Conservation (phyloP, 371 early-diverging fungal genomes). For the Batkoa obscura region DNA sequence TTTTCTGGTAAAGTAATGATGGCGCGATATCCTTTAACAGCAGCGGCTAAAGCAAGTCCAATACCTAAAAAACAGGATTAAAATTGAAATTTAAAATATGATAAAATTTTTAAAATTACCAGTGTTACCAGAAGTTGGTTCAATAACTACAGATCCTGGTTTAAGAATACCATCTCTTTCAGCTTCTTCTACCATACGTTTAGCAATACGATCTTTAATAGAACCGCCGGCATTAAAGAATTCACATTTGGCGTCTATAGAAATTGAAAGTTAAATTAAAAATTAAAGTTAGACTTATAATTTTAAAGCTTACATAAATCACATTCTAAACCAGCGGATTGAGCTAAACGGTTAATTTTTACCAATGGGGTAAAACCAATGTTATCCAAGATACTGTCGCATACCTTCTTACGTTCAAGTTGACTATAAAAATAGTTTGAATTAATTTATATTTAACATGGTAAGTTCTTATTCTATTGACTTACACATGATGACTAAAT, state of each 20-base stretch:
- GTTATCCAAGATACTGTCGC: slow-evolving; percentile 67
- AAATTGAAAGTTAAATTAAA: slow-evolving; percentile 3
- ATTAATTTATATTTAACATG: not conserved
- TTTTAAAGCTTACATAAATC: slow-evolving; percentile 56
- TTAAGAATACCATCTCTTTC: slow-evolving; percentile 74
- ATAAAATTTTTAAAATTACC: slow-evolving; percentile 19
- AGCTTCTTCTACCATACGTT: slow-evolving; percentile 87
- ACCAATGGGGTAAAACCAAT: slow-evolving; percentile 93
- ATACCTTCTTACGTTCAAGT: slow-evolving; percentile 38
- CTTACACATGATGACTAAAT: slow-evolving; percentile 5
- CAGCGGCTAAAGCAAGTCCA: slow-evolving; percentile 79
- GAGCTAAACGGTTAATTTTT: slow-evolving; percentile 64
- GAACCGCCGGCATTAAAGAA: slow-evolving; percentile 95
- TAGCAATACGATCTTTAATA: slow-evolving; percentile 91
- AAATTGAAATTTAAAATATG: not conserved
- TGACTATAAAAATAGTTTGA: slow-evolving; percentile 9
- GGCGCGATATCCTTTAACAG: slow-evolving; percentile 89
- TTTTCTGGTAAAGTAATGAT: slow-evolving; percentile 96
- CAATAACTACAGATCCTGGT: slow-evolving; percentile 84
- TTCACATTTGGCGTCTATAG: slow-evolving; percentile 87
- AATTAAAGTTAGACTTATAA: not conserved
- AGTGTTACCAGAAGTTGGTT: slow-evolving; percentile 94
- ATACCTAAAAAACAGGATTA: slow-evolving; percentile 23
- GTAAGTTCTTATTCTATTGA: not conserved
- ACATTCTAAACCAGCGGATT: slow-evolving; percentile 74